These are phyloP conservation scores for Neofusicoccum laricinum DNA, from an alignment of 2,329 filamentous ascomycete species.

Conservation along the genomic window DNA sequence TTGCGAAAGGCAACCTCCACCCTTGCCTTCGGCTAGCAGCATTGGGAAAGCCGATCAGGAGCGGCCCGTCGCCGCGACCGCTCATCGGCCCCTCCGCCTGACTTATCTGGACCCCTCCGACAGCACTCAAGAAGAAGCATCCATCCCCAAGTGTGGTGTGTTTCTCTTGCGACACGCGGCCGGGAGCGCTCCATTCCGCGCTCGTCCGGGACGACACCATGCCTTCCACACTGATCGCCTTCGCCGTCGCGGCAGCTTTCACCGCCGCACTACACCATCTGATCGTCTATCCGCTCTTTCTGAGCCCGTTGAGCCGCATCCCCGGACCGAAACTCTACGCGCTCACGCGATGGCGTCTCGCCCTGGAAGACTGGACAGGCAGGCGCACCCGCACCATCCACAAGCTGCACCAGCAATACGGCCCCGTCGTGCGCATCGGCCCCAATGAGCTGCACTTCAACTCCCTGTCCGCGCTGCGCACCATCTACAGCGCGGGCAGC, in stretches of 20 bases:
- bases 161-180: too few relatives aligned
- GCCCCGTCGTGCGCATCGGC: conserved; percentile 47
- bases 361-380: conserved; percentile 45
- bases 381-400: conserved; percentile 43
- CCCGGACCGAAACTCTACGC: conserved; percentile 43
- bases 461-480: conserved; percentile 46
- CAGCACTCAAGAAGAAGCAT: not conserved
- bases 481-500: conserved; percentile 55
- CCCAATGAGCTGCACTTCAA: conserved; percentile 48
- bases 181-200: not conserved
- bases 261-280: not conserved
- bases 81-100: not conserved
- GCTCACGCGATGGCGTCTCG: conserved; percentile 46
- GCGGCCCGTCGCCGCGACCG: not conserved
- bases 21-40: not conserved
- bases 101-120: not conserved
- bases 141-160: not conserved
- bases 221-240: not conserved
- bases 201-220: not conserved
- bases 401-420: conserved; percentile 45
- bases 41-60: not conserved
- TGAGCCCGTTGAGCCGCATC: conserved; percentile 18
- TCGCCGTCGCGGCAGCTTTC: not conserved
- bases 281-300: not conserved
- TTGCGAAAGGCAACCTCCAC: not conserved